Evolutionary conservation across 2,329 filamentous ascomycete species (phyloP).

Genomic region (Trichoderma oligosporum): DNA sequence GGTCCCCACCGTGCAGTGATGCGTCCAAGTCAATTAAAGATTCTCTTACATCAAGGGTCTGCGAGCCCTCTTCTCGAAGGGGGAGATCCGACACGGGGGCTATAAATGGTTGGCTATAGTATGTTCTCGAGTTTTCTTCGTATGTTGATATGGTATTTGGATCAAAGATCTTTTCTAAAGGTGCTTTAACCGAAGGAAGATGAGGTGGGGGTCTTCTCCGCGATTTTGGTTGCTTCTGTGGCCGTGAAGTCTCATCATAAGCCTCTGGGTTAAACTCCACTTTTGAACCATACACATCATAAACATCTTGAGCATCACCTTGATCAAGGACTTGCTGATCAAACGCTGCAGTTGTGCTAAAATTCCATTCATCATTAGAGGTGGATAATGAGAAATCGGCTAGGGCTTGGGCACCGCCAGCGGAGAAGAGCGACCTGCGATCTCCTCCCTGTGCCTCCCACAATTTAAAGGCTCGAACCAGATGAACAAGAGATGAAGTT

Average conservation of each 20-base stretch:
- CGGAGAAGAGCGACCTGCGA: slow-evolving; percentile 60
- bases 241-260: slow-evolving; percentile 45
- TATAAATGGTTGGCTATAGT: slow-evolving; percentile 51
- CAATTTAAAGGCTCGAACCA: slow-evolving; percentile 68
- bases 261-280: slow-evolving; percentile 50
- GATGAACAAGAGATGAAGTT: slow-evolving; percentile 56
- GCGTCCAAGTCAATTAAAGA: slow-evolving; percentile 63
- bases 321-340: slow-evolving; percentile 54
- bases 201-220: slow-evolving; percentile 56
- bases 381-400: slow-evolving; percentile 43
- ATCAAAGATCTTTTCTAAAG: slow-evolving; percentile 63
- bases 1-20: slow-evolving; percentile 52
- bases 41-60: slow-evolving; percentile 52
- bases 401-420: slow-evolving; percentile 55
- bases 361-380: slow-evolving; percentile 62
- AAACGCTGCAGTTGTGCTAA: slow-evolving; percentile 62
- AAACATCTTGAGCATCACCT: slow-evolving; percentile 55
- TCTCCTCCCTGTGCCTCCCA: slow-evolving; percentile 74
- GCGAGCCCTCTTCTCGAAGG: slow-evolving; percentile 52
- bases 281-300: slow-evolving; percentile 56
- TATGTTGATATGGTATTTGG: slow-evolving; percentile 63
- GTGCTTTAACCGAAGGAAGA: slow-evolving; percentile 54
- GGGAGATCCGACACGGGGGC: slow-evolving; percentile 53
- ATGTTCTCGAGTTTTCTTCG: slow-evolving; percentile 58
- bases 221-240: slow-evolving; percentile 49